Evolutionary conservation across 2,329 filamentous ascomycete genomes (phyloP).

Genomic region (Pseudogymnoascus sp.): DNA sequence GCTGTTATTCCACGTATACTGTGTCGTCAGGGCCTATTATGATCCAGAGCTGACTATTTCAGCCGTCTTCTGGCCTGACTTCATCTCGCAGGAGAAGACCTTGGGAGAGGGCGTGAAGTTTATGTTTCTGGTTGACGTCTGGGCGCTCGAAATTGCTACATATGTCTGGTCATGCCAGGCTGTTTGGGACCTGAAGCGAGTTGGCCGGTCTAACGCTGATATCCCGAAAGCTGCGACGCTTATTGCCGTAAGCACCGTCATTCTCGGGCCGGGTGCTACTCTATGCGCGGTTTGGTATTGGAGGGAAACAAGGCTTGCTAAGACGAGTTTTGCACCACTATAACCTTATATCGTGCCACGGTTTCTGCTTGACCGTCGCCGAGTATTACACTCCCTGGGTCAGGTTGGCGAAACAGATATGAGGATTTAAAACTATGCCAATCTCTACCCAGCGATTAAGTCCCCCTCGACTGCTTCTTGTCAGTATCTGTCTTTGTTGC

Average conservation of each 20-base stretch:
- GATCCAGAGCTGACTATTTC: background rate
- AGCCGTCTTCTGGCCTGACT: background rate
- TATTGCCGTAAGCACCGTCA: background rate
- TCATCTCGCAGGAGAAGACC: background rate
- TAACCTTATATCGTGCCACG: too few species aligned
- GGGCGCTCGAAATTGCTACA: background rate
- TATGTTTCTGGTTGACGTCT: background rate
- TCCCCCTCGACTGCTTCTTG: too few species aligned
- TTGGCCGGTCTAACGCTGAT: background rate
- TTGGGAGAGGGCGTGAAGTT: background rate
- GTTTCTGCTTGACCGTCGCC: too few species aligned
- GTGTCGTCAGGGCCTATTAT: background rate
- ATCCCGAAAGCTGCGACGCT: background rate
- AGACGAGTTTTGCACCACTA: background rate
- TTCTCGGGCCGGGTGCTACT: slow-evolving; percentile 8
- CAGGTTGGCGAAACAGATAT: too few species aligned
- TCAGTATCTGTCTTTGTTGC: too few species aligned
- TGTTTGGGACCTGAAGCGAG: slow-evolving; percentile 6
- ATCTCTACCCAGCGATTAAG: too few species aligned
- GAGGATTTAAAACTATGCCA: too few species aligned
- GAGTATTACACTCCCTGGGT: too few species aligned
- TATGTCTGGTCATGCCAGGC: background rate
- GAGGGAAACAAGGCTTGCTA: slow-evolving; percentile 2
- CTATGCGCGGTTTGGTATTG: slow-evolving; percentile 8
- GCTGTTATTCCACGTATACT: background rate